A percentile compares a stretch with the other conserved stretches of the same genome.
phyloP scores from a whole-genome alignment of 108 stramenopile genomes.

The Nitzschia sp. region DNA sequence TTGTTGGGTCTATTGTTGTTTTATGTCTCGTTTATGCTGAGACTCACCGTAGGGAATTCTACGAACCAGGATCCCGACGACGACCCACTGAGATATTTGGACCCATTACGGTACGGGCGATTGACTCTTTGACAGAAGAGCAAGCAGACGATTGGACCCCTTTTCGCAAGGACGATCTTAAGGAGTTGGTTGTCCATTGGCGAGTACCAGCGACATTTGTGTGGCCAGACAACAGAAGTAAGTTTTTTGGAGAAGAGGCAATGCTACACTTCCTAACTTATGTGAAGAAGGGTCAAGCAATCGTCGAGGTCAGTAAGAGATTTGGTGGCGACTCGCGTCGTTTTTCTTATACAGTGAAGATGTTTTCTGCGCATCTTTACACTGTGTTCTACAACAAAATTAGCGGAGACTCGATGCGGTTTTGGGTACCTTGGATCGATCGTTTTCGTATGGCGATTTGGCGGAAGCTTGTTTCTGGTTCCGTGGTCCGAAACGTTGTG shows the following conservation, averaged over 20 bases:
- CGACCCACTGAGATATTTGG: neutral
- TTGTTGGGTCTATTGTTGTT: neutral
- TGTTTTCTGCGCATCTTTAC: slow-evolving; percentile 19
- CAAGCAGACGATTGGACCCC: neutral
- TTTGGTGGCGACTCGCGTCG: neutral
- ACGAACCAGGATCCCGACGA: neutral
- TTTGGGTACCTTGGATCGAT: slow-evolving; percentile 26
- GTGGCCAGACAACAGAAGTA: neutral
- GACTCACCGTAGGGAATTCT: neutral
- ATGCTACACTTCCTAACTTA: neutral
- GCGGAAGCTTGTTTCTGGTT: neutral
- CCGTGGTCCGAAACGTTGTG: neutral
- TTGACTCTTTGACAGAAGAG: neutral
- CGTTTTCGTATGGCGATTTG: neutral
- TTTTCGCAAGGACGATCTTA: neutral
- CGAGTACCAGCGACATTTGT: neutral
- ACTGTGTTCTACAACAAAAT: slow-evolving; percentile 39
- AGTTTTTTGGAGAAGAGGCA: neutral
- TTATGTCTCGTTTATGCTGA: neutral
- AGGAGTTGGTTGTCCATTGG: neutral
- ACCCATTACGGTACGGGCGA: neutral
- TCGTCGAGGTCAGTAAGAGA: neutral
- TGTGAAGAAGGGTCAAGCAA: neutral
- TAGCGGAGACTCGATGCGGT: slow-evolving; percentile 22
- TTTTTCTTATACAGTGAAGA: neutral